A percentile compares a stretch with the other conserved stretches of the same genome.
Evolutionary conservation across 2,329 filamentous ascomycete genomes (phyloP).

Genomic region (Aspergillus aculeatinus): DNA sequence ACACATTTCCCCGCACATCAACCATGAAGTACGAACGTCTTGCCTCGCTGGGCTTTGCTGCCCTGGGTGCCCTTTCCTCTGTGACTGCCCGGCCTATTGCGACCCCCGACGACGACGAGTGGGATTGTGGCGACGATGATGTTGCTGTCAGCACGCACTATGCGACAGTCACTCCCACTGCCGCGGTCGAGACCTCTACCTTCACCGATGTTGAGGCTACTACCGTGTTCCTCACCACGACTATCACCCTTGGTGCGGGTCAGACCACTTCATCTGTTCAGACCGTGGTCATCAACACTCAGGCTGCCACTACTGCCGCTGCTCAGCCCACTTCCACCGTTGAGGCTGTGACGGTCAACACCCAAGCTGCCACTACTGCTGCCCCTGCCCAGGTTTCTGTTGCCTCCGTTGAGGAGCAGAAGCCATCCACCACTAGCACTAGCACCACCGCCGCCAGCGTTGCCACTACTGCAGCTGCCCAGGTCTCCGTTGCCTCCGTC

Average conservation of each 20-base stretch:
- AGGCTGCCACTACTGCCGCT: background rate
- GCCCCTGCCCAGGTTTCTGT: constrained; percentile 4
- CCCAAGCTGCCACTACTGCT: background rate
- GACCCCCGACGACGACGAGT: constrained; percentile 13
- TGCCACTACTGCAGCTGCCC: constrained; percentile 7
- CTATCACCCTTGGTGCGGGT: background rate
- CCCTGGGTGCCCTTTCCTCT: constrained; percentile 24
- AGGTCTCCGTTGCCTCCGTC: background rate
- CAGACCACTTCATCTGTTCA: background rate
- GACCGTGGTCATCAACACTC: background rate
- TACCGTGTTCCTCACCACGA: background rate
- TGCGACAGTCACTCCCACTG: background rate
- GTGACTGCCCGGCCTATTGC: constrained; percentile 26
- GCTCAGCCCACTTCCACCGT: constrained; percentile 1
- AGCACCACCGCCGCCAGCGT: constrained; percentile 11
- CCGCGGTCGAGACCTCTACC: background rate
- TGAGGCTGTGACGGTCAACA: background rate
- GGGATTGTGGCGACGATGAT: constrained; percentile 16
- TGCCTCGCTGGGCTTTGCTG: constrained; percentile 23
- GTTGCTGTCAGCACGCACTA: background rate
- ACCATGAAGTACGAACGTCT: constrained; percentile 31
- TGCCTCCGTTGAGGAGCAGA: background rate
- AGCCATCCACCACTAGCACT: background rate
- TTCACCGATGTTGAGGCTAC: constrained; percentile 1
- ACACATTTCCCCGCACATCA: background rate